Base-by-base conservation (phyloP, 345 rosid species). In the Boechera retrofracta region DNA sequence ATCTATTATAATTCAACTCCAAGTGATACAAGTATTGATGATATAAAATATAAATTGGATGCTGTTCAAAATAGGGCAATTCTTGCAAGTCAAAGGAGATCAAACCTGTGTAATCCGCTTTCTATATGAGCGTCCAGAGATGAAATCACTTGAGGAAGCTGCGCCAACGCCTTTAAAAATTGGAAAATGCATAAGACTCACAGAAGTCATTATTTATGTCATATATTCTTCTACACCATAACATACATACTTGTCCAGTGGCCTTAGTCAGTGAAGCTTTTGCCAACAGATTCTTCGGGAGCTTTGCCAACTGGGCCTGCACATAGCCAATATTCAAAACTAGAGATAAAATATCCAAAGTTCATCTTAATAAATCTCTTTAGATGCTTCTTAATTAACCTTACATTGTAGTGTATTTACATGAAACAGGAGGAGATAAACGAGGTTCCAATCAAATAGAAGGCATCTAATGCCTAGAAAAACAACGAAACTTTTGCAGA, bases 51-150 rank as follows among this genome's bases (percentile, higher is more conserved):
- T 2, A 15, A 13, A 1, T 13, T 45, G 3, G 49, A 45, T 45
- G 47, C 47, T 15, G 51, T n/a, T 47, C 9, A 15, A 2, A 15
- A 6, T 47, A 5, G 13, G 15, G 8, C 18, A 24, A 21, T 47
- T 73, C 18, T 35, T 39, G 61, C 58, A 59, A 5, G 54, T 18
- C 26, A 76, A 45, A 70, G 41, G 15, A 56, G 52, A 64, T 55
- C 47, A 31, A 74, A 91, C 97, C 97, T 91, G 42, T 83, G 85
- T 57, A 90, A 79, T 77, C 94, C 91, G 47, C 69, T 78, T 81
- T 94, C 98, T 81, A 89, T 81, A 68, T 91, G 89, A 11, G 94
- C 97, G 82, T 94, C 97, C 45, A 94, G 69, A 56, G 91, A 76
- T 41, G 95, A 86, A 73, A 94, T 83, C 77, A 85, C 94, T 51